Base-by-base conservation (phyloP, 2,329 filamentous ascomycete genomes). In the Exophiala alcalophila region DNA sequence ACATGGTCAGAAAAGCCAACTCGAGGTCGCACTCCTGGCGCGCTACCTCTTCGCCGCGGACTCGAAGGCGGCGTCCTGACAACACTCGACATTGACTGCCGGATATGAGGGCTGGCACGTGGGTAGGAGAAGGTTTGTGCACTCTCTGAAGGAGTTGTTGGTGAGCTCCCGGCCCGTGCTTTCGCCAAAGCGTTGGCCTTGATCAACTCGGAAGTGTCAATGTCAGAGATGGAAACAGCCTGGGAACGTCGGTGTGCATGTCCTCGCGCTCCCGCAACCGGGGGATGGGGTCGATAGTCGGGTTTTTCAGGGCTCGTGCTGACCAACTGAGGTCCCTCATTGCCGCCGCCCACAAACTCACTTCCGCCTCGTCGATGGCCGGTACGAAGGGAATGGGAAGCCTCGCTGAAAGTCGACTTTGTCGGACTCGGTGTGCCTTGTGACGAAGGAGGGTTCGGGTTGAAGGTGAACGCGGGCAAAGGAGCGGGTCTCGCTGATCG, bases 1-100 rank as follows among this genome's bases (percentile, higher is more conserved):
- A 94, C 73, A 8, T 80, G 85, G 51, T 94, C 88, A 1, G 86
- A 88, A 59, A 94, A 94, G 1, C 84, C 86, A 31, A 94, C 88
- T 9, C 84, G 74, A 28, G 81, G 76, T 47, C 63, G 59, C 63
- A 48, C 62, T 61, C 43, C 44, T 37, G 60, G 43, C 57, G 59
- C 51, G 58, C 59, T 40, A 59, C 56, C 49, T 61, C 59, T 38
- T 64, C 64, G 27, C 38, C 48, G 49, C 34, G 47, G 48, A 41
- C 51, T 55, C 1, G 45, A 53, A 40, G 42, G 50, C 16, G 31
- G 53, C 26, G 41, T 55, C 44, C 46, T 35, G 20, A 44, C 39
- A 24, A 52, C 21, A 24, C 39, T 46, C 32, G 50, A 52, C 47
- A 42, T 57, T 44, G 35, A 53, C 47, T 37, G 53, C 45, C 39